Evolutionary conservation across 75 land plant genomes (phyloP).

Genomic region (Adiantum capillusveneris): DNA sequence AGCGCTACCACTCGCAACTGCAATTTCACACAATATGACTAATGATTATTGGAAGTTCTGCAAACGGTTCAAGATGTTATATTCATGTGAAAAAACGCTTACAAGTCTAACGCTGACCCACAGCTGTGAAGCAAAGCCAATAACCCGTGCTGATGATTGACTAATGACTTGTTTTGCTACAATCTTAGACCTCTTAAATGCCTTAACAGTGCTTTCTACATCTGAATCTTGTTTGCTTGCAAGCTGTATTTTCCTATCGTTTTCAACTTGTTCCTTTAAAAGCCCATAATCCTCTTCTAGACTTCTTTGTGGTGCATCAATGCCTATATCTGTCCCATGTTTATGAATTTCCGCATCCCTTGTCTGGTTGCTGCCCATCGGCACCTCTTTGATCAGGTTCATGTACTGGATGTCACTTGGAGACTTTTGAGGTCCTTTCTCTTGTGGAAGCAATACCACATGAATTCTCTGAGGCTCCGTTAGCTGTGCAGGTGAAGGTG

Average conservation of each 20-base stretch:
- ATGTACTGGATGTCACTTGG: no score
- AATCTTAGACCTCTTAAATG: slow-evolving; percentile 51
- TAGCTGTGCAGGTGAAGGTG: no score
- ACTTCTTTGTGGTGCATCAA: background rate
- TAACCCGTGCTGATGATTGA: slow-evolving; percentile 40
- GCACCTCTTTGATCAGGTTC: no score
- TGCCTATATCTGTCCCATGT: no score
- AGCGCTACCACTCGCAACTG: slow-evolving; percentile 56
- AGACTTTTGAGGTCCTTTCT: no score
- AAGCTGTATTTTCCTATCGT: background rate
- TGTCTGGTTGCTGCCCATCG: no score
- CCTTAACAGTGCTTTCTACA: background rate
- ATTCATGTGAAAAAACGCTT: slow-evolving; percentile 12
- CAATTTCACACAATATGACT: background rate
- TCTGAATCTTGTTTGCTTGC: background rate
- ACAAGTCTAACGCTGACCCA: slow-evolving; percentile 62
- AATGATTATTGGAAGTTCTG: background rate
- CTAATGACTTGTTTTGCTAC: slow-evolving; percentile 84
- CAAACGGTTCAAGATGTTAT: background rate
- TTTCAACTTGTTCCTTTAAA: background rate
- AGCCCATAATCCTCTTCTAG: background rate
- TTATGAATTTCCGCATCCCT: no score
- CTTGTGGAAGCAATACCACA: no score
- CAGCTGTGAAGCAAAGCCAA: slow-evolving; percentile 73
- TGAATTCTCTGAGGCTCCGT: no score